phyloP scores from a whole-genome alignment of 1,284 basidiomycete genomes.

The Porodaedalea pini region DNA sequence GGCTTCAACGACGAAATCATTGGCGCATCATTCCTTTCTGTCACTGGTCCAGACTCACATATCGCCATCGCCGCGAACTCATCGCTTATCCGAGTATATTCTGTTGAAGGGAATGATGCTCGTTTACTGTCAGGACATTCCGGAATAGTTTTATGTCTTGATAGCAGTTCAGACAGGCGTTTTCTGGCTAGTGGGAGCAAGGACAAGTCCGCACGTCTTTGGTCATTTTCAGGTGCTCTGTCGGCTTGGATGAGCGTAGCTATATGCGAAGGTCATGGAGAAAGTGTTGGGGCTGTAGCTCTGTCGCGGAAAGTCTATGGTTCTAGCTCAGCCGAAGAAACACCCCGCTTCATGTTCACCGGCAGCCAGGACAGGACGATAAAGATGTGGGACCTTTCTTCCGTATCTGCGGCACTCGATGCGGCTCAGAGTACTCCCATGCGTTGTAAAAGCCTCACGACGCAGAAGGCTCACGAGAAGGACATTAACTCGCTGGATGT shows the following conservation, averaged over 20 bases:
- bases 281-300: conserved; percentile 89
- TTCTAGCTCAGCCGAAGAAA: conserved; percentile 28
- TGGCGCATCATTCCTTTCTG: conserved; percentile 76
- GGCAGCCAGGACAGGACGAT: conserved; percentile 96
- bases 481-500: conserved; percentile 98
- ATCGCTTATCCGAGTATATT: conserved; percentile 86
- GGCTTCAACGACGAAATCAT: conserved; percentile 99
- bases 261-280: conserved; percentile 90
- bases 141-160: conserved; percentile 89
- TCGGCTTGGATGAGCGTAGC: conserved; percentile 80
- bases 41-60: conserved; percentile 52
- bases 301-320: conserved; percentile 51
- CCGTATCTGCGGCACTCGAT: conserved; percentile 23
- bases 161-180: conserved; percentile 61
- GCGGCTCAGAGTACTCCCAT: conserved; percentile 31
- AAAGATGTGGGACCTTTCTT: conserved; percentile 93
- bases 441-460: conserved; percentile 78
- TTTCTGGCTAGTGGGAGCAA: conserved; percentile 90
- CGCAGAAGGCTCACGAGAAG: conserved; percentile 94
- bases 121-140: conserved; percentile 83
- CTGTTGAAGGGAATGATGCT: conserved; percentile 68
- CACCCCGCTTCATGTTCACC: conserved; percentile 76
- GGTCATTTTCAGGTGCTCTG: conserved; percentile 51
- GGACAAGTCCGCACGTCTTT: conserved; percentile 85
- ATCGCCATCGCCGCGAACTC: conserved; percentile 96